Conservation (phyloP, 371 early-diverging fungal genomes). For the Rhizomucor miehei region DNA sequence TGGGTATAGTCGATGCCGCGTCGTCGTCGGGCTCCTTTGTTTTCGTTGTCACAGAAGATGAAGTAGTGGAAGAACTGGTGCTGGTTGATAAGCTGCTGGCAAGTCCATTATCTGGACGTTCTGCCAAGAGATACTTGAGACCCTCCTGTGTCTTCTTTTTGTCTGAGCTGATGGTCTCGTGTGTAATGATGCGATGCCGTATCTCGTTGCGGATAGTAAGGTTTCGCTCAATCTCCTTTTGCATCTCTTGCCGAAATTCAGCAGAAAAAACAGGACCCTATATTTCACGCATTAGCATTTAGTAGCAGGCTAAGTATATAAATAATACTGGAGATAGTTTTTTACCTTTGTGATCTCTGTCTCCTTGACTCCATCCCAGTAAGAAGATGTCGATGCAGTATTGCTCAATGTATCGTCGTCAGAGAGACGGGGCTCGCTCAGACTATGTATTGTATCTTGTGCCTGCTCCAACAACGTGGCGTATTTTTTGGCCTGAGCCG, state of each 20-base stretch:
- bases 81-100: conserved; percentile 3
- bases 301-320: too few species aligned
- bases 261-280: conserved; percentile 53
- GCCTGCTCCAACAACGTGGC: conserved; percentile 62
- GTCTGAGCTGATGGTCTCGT: conserved; percentile 31
- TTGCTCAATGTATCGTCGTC: conserved; percentile 36
- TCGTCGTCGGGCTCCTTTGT: conserved; percentile 3
- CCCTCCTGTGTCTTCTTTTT: conserved; percentile 47
- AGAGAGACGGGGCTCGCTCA: conserved; percentile 45
- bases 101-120: conserved; percentile 23
- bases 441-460: conserved; percentile 61
- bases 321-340: too few species aligned
- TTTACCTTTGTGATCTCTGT: conserved; percentile 50
- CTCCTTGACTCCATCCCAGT: conserved; percentile 29
- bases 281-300: too few species aligned
- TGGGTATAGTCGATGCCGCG: not conserved
- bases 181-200: conserved; percentile 45
- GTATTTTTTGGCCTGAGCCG: conserved; percentile 64
- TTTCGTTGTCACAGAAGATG: conserved; percentile 17
- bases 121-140: conserved; percentile 46
- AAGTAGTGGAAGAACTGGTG: conserved; percentile 17
- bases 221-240: conserved; percentile 53
- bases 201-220: conserved; percentile 41
- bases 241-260: conserved; percentile 54
- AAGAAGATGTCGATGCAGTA: conserved; percentile 25